These are phyloP conservation scores for Fusarium cicatricum DNA, from an alignment of 2,329 filamentous ascomycete genomes.

Conservation along the genomic window DNA sequence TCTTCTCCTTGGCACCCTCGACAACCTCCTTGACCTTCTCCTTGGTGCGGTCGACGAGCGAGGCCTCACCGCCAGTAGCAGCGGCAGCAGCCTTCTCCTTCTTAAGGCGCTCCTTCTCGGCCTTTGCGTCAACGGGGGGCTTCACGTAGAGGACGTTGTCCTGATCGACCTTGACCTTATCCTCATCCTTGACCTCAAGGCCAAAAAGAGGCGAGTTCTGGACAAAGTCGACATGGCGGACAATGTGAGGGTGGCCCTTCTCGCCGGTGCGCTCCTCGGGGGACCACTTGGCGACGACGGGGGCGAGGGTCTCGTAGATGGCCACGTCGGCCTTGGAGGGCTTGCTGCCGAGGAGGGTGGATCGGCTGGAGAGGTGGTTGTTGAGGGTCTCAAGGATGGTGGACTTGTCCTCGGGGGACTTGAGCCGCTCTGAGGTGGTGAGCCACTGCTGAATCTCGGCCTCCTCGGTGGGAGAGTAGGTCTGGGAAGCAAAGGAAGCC, in stretches of 20 bases:
- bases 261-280: conserved; percentile 89
- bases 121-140: conserved; percentile 88
- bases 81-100: conserved; percentile 86
- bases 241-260: conserved; percentile 88
- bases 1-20: conserved; percentile 56
- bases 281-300: conserved; percentile 80
- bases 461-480: conserved; percentile 81
- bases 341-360: conserved; percentile 88
- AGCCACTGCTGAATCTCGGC: conserved; percentile 91
- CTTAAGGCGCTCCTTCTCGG: conserved; percentile 96
- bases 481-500: conserved; percentile 70
- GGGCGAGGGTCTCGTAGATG: conserved; percentile 80
- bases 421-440: conserved; percentile 75
- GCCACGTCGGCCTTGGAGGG: conserved; percentile 88
- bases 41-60: conserved; percentile 68
- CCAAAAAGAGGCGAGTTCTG: conserved; percentile 84
- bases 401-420: conserved; percentile 63
- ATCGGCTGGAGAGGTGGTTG: conserved; percentile 84
- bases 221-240: conserved; percentile 92
- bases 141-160: conserved; percentile 87
- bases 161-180: conserved; percentile 81
- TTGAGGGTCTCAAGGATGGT: conserved; percentile 83
- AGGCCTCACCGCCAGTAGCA: conserved; percentile 59
- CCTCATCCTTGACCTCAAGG: conserved; percentile 71
- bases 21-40: conserved; percentile 64